Conservation (phyloP, 495 filamentous ascomycete species). For the Letharia columbiana region DNA sequence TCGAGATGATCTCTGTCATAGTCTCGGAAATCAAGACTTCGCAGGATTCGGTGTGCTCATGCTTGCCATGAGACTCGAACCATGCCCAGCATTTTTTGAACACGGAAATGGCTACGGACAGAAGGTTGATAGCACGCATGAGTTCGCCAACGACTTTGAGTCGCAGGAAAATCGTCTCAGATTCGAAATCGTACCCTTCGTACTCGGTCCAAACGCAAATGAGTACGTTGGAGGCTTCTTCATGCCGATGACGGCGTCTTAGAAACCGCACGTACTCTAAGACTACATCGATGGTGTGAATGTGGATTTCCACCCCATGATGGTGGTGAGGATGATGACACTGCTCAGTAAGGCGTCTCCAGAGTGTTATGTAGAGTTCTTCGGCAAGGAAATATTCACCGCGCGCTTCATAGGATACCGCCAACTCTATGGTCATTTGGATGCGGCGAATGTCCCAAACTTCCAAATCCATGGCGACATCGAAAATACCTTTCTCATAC, state of each 20-base stretch:
- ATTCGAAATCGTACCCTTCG: conserved; percentile 36
- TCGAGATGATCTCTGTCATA: conserved; percentile 35
- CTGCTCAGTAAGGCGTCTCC: conserved; percentile 36
- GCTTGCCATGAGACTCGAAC: conserved; percentile 33
- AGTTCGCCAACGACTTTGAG: conserved; percentile 40
- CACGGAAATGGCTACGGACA: conserved; percentile 38
- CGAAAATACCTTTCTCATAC: conserved; percentile 41
- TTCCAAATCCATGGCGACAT: conserved; percentile 42
- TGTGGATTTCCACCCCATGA: conserved; percentile 44
- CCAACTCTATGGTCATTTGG: conserved; percentile 39
- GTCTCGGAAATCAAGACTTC: conserved; percentile 36
- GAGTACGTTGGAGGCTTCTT: conserved; percentile 42
- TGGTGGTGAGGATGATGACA: conserved; percentile 32
- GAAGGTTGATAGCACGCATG: conserved; percentile 38
- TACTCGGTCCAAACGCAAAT: conserved; percentile 45
- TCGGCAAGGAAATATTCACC: conserved; percentile 38
- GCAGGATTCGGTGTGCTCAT: conserved; percentile 32
- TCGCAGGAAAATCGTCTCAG: conserved; percentile 37
- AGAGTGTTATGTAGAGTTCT: conserved; percentile 38
- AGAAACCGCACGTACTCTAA: conserved; percentile 50
- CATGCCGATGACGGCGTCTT: conserved; percentile 36
- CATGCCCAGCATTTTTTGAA: conserved; percentile 41
- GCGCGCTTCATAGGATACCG: conserved; percentile 39
- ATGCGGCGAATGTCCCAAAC: conserved; percentile 46
- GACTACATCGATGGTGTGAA: conserved; percentile 49